Conservation (phyloP, 1,139 yeast genomes). For the Fermentozyma sake region DNA sequence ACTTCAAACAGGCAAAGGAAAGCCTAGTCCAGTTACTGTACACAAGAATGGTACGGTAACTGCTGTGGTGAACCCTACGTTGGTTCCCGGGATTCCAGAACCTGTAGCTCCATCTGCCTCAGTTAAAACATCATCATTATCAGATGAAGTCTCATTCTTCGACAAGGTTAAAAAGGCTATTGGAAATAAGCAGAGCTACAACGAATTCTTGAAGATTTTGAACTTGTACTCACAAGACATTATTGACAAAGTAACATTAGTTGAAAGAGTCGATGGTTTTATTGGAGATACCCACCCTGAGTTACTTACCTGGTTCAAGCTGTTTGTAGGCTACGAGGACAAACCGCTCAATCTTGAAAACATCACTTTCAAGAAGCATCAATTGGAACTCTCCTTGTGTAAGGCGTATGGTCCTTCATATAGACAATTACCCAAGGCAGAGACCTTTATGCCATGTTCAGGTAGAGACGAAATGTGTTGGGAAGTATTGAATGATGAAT, state of each 20-base stretch:
- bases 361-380: constrained; percentile 84
- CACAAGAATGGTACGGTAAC: constrained; percentile 19
- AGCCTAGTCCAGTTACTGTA: constrained; percentile 4
- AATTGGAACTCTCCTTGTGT: constrained; percentile 81
- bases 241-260: constrained; percentile 75
- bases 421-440: constrained; percentile 88
- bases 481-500: constrained; percentile 97
- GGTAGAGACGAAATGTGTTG: constrained; percentile 99
- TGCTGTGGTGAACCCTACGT: constrained; percentile 49
- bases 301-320: constrained; percentile 84
- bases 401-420: constrained; percentile 91
- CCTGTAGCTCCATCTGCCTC: constrained; percentile 67
- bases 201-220: constrained; percentile 83
- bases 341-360: constrained; percentile 79
- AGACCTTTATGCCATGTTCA: constrained; percentile 95
- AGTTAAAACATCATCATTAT: constrained; percentile 52
- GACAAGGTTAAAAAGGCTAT: constrained; percentile 89
- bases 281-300: constrained; percentile 75
- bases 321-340: constrained; percentile 83
- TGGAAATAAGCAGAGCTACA: constrained; percentile 85
- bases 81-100: constrained; percentile 83
- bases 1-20: constrained; percentile 4
- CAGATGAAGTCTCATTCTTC: constrained; percentile 84
- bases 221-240: constrained; percentile 87
- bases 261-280: constrained; percentile 80